Conservation (phyloP, 2,329 filamentous ascomycete species). For the Aspergillus tamarii region DNA sequence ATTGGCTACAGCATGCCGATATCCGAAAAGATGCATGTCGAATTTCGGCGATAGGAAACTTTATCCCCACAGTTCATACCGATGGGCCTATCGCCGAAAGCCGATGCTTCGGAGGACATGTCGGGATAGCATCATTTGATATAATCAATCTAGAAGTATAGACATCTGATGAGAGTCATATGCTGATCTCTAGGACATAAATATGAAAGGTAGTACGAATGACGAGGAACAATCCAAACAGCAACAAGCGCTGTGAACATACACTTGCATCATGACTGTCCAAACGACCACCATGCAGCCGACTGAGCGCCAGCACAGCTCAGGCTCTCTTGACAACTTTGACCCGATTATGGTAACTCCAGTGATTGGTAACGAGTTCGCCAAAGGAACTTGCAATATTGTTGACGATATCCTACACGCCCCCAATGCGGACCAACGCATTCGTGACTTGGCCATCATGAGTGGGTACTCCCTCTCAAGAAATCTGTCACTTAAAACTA, state of each 20-base stretch:
- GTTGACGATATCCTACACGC: constrained; percentile 61
- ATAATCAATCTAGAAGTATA: neutral
- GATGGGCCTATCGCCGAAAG: neutral
- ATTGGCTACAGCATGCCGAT: neutral
- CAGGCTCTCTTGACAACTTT: constrained; percentile 18
- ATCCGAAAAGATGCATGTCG: neutral
- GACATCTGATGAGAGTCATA: neutral
- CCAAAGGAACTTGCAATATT: constrained; percentile 38
- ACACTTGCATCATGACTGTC: neutral
- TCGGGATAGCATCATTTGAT: no score
- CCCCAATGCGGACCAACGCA: constrained; percentile 63
- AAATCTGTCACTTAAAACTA: neutral
- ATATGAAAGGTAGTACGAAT: neutral
- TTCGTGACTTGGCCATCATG: constrained; percentile 69
- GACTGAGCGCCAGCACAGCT: constrained; percentile 13
- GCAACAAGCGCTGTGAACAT: neutral
- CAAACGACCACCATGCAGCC: neutral
- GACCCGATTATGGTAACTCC: constrained; percentile 30
- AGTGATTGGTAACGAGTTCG: constrained; percentile 49
- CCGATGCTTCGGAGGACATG: neutral
- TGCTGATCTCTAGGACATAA: neutral
- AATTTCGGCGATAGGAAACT: neutral
- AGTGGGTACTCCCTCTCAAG: constrained; percentile 44
- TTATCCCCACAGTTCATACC: neutral
- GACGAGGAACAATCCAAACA: neutral